Percentiles rank a stretch among this genome's conserved stretches.
These are phyloP conservation scores for Pythium scleroteichum DNA, from an alignment of 352 stramenopile species.

Conservation along the genomic window DNA sequence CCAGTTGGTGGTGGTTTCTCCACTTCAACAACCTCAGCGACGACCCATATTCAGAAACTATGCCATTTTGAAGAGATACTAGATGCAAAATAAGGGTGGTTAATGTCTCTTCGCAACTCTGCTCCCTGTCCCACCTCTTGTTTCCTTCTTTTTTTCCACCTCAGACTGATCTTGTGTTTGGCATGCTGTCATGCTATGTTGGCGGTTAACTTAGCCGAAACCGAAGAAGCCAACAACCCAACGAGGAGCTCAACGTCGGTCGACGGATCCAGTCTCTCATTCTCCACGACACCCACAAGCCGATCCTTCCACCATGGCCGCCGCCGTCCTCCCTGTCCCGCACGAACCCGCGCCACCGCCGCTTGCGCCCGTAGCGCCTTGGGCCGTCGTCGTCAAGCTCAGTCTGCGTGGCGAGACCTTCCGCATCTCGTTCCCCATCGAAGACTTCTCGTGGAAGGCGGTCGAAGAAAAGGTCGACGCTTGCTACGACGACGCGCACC, in stretches of 20 bases:
- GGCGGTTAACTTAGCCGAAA: conserved; percentile 19
- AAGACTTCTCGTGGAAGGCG: conserved; percentile 45
- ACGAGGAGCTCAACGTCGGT: not conserved
- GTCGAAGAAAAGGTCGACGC: conserved; percentile 43
- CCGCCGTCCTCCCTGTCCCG: conserved; percentile 3
- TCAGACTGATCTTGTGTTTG: not conserved
- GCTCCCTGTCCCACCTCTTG: conserved; percentile 13
- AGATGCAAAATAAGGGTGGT: conserved; percentile 10
- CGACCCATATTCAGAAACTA: not conserved
- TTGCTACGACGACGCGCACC: conserved; percentile 35
- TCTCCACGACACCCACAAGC: conserved; percentile 6
- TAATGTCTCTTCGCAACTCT: conserved; percentile 16
- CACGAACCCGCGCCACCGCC: not conserved
- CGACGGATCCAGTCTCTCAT: conserved; percentile 10
- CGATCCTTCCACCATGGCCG: conserved; percentile 4
- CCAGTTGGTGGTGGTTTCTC: conserved; percentile 20
- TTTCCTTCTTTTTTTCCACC: conserved; percentile 12
- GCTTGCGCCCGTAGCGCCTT: not conserved
- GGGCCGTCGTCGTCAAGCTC: conserved; percentile 51
- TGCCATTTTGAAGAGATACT: not conserved
- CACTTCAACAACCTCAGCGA: conserved; percentile 13
- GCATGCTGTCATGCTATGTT: conserved; percentile 14
- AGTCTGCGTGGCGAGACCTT: conserved; percentile 52
- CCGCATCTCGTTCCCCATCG: conserved; percentile 35
- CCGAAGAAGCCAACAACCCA: not conserved